Percentiles rank a stretch among this genome's conserved stretches.
Conservation (phyloP, 495 filamentous ascomycete species). For the Neurospora sp. region DNA sequence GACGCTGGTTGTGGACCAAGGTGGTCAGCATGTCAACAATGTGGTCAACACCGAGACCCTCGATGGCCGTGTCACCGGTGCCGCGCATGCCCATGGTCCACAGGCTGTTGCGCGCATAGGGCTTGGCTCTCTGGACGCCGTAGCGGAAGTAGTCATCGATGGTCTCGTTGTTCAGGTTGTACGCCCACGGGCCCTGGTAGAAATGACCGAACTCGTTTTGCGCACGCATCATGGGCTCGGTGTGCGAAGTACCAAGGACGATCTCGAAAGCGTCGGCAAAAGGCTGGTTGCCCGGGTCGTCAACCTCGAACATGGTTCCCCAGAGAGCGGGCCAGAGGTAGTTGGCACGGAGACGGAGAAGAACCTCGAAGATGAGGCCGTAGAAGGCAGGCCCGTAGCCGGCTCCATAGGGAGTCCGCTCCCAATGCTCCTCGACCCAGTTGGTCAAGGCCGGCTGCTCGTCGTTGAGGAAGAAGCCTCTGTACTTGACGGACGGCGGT, state of each 20-base stretch:
- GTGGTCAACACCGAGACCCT: slow-evolving; percentile 42
- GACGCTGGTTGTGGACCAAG: slow-evolving; percentile 48
- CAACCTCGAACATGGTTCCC: slow-evolving; percentile 59
- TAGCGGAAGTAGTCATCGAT: slow-evolving; percentile 58
- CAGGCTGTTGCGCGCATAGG: slow-evolving; percentile 49
- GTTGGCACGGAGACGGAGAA: slow-evolving; percentile 59
- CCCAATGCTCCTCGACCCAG: slow-evolving; percentile 46
- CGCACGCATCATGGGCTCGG: slow-evolving; percentile 62
- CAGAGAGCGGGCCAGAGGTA: slow-evolving; percentile 68
- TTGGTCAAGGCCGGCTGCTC: slow-evolving; percentile 62
- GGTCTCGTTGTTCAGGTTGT: slow-evolving; percentile 52
- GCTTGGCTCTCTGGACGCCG: slow-evolving; percentile 52
- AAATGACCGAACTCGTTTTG: slow-evolving; percentile 59
- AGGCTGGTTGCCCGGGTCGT: slow-evolving; percentile 56
- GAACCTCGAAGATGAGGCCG: slow-evolving; percentile 57
- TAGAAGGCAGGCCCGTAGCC: slow-evolving; percentile 58
- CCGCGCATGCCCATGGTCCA: slow-evolving; percentile 70
- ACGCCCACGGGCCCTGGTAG: slow-evolving; percentile 52
- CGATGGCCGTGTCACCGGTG: slow-evolving; percentile 51
- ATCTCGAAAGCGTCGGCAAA: slow-evolving; percentile 63
- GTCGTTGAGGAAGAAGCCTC: slow-evolving; percentile 73
- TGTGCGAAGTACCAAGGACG: slow-evolving; percentile 61
- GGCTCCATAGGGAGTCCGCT: slow-evolving; percentile 40
- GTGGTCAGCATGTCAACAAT: slow-evolving; percentile 48
- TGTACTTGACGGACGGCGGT: slow-evolving; percentile 59